Evolutionary conservation across 768 basidiomycete species (phyloP).

Genomic region (Russula emetica): DNA sequence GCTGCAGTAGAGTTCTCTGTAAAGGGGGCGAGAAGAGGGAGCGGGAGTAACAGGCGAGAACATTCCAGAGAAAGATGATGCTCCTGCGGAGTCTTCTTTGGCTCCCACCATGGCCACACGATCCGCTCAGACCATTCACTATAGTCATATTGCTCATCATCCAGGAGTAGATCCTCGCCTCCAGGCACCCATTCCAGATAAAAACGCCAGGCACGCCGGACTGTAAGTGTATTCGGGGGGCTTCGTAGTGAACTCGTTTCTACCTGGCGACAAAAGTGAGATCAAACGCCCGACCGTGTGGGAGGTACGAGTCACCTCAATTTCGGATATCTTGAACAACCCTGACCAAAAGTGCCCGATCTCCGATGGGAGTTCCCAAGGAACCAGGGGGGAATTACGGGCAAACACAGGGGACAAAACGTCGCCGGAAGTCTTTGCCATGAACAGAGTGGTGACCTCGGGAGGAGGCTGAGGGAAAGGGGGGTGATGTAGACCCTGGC

Average conservation of each 20-base stretch:
- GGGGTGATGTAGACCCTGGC: background rate
- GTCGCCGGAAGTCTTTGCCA: background rate
- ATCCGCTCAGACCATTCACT: conserved; percentile 8
- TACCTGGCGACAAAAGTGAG: conserved; percentile 10
- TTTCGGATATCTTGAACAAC: conserved; percentile 18
- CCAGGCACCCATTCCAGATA: conserved; percentile 24
- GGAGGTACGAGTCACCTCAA: conserved; percentile 19
- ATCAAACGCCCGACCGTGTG: conserved; percentile 4
- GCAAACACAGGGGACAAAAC: conserved; percentile 18
- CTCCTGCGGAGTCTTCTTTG: background rate
- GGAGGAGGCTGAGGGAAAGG: conserved; percentile 16
- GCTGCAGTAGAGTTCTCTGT: conserved; percentile 17
- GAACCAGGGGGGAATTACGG: conserved; percentile 25
- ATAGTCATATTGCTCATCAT: conserved; percentile 10
- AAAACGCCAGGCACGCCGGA: conserved; percentile 19
- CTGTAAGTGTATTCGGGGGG: background rate
- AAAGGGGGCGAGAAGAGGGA: conserved; percentile 26
- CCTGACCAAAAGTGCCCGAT: conserved; percentile 26
- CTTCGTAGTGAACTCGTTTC: conserved; percentile 7
- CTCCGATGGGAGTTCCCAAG: conserved; percentile 25
- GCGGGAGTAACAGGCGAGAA: conserved; percentile 17
- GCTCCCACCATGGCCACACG: conserved; percentile 27
- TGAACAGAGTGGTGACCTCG: conserved; percentile 16
- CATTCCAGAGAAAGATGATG: background rate
- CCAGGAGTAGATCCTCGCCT: conserved; percentile 22